Evolutionary conservation across 2,329 filamentous ascomycete species (phyloP), one percentile per base, ranked within the genome.

Genomic region (Curvularia spicifera): DNA sequence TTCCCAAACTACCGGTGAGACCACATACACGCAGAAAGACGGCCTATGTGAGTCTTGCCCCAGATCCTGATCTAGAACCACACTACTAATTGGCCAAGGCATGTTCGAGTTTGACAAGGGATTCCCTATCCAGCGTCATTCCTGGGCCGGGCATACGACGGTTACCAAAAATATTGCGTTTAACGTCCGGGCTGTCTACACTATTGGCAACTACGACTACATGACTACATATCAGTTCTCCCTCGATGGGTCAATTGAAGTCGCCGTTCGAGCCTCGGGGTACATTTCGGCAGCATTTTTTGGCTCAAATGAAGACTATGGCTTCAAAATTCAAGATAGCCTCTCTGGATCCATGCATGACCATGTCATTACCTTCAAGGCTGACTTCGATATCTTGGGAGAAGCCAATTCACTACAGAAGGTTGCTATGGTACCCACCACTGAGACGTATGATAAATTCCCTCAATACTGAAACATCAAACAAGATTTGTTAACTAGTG

Each of bases 161-260:
- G 44, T 47, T 12, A 47, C 44, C 24, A 47, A 47, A 5, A 47
- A 47, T n/a, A 33, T 47, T 33, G 44, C 44, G 2, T 35, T 47
- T 5, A 47, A 47, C 10, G n/a, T 47, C 15, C 44, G 44, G 6
- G 44, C 44, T 3, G n/a, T 47, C 28, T 47, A 33, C 44, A 47
- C 44, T 15, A 47, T 47, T 15, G 44, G 44, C 28, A 47, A 47
- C 20, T 47, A 47, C 18, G 44, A 47, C 44, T 47, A 47, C 44
- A 47, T 47, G 44, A 33, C n/a, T 33, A 47, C 44, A 13, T 47
- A 47, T 33, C 44, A 47, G 5, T 47, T 47, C 29, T 47, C 44
- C 28, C 44, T 47, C 18, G 44, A 47, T 35, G 44, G 44, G 12
- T 47, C 44, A 4, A 47, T 47, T 24, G 44, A 47, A 47, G 44